Evolutionary conservation across 352 stramenopile species (phyloP), one percentile per base, ranked within the genome.

Genomic region (Pythium oligandrum): DNA sequence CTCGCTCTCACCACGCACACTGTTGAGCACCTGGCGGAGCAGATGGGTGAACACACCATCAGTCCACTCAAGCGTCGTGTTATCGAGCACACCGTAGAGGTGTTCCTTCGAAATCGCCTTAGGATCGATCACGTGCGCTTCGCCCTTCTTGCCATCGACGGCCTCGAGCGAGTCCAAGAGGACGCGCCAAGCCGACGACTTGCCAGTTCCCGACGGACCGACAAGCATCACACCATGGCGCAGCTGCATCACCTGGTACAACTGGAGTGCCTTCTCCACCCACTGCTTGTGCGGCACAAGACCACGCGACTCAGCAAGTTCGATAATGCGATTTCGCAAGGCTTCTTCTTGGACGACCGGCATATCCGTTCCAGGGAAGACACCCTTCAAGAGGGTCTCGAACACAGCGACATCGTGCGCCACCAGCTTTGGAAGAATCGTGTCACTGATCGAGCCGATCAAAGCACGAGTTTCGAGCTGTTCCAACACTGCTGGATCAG

Each of bases 21-120:
- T 99, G 48, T 98, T 98, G 34, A 98, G 77, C 42, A 99, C 74
- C 59, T 97, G 86, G 6, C 98, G 84, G 6, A 99, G 70, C 37
- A 99, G 71, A 59, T 96, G 84, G 30, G 98, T 99, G 62, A 99
- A 99, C 42, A 99, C 85, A 64, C 98, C 98, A 70, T 99, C 97
- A 11, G 93, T 99, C 98, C 98, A 99, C 66, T 99, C 98, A 3
- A 99, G 75, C 1, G 97, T 99, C 34, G 95, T 99, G 50, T 97
- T 97, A 81, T 99, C 98, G 40, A 99, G 80, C n/a, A 88, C 83
- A 58, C 98, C 98, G 70, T 99, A 99, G 4, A 99, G 68, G 32
- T 96, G 85, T 55, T 99, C 96, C 59, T 99, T 99, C 33, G 88
- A 93, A 5, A 99, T 87, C 10, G 97, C 93, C 70, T 99, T 99